Evolutionary conservation across 2,329 filamentous ascomycete genomes (phyloP), one percentile per base, ranked within the genome.

Genomic region (Grosmannia huntii): DNA sequence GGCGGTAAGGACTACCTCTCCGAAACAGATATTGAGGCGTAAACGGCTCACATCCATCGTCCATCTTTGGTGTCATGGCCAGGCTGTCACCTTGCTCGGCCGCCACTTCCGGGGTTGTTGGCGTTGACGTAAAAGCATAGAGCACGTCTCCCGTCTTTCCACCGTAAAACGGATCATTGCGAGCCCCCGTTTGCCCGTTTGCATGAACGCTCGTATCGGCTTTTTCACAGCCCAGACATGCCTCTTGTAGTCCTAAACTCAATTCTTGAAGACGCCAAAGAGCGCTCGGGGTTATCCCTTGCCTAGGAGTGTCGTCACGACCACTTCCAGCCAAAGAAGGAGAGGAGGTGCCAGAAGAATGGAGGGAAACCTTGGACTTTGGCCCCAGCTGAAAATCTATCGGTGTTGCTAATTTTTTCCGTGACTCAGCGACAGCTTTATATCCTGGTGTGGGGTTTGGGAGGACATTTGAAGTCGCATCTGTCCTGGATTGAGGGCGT

Each of bases 1-100:
- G 75, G 3, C 80, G 75, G 62, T 78, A 85, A 0, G 80, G 79
- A 57, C 80, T 84, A 28, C 73, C 70, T 0, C 78, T 77, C 31
- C 79, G 73, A 60, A 82, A 81, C 0, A 81, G 67, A 60, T 79
- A 75, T 16, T 60, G 48, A 12, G 61, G 58, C 2, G 60, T 58
- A 14, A 50, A 33, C 6, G 12, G 25, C 2, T 53, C 21, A 31
- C 38, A 33, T 14, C 38, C 25, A 2, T 57, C 25, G 60, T 64
- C 31, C 63, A 62, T 49, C 57, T 48, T 1, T 54, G 60, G 14
- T 60, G 55, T 41, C 28, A 33, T 2, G 5, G 28, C 6, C 16
- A 25, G 28, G 4, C 10, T 4, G 7, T 38, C n/a, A 5, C n/a
- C 12, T 21, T 33, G 16, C 16, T 31, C 5, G 21, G 12, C 12